A percentile compares a stretch with the other conserved stretches of the same genome.
Conservation (phyloP, 768 basidiomycete genomes). For the Termitomyces eurrhizus region DNA sequence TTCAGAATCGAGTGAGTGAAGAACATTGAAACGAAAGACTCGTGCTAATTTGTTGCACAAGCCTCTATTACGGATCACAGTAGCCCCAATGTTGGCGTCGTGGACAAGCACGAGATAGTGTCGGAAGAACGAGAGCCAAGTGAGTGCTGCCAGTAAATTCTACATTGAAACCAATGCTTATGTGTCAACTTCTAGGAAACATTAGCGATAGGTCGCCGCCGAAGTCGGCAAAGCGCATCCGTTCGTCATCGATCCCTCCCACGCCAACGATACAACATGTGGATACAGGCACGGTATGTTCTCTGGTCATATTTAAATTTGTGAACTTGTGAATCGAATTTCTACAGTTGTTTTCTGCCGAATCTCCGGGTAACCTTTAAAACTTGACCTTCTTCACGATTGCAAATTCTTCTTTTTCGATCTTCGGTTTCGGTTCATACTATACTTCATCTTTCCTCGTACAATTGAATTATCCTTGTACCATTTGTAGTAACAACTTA, state of each 20-base stretch:
- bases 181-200: background rate
- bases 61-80: background rate
- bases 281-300: constrained; percentile 14
- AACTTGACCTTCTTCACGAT: background rate
- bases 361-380: constrained; percentile 36
- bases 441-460: background rate
- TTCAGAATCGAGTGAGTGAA: constrained; percentile 20
- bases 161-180: background rate
- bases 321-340: background rate
- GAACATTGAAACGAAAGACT: background rate
- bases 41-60: background rate
- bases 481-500: background rate
- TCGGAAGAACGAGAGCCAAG: constrained; percentile 2
- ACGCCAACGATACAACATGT: constrained; percentile 24
- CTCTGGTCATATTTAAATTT: background rate
- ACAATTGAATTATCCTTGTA: background rate
- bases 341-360: constrained; percentile 36
- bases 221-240: constrained; percentile 22
- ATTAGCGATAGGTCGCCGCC: constrained; percentile 1
- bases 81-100: background rate
- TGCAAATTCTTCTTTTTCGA: background rate
- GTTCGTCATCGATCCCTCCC: constrained; percentile 32
- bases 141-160: background rate
- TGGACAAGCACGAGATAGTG: background rate
- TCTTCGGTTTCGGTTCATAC: constrained; percentile 19